These are phyloP conservation scores for Cystoisospora suis DNA, from an alignment of 169 alveolate genomes.

Conservation along the genomic window DNA sequence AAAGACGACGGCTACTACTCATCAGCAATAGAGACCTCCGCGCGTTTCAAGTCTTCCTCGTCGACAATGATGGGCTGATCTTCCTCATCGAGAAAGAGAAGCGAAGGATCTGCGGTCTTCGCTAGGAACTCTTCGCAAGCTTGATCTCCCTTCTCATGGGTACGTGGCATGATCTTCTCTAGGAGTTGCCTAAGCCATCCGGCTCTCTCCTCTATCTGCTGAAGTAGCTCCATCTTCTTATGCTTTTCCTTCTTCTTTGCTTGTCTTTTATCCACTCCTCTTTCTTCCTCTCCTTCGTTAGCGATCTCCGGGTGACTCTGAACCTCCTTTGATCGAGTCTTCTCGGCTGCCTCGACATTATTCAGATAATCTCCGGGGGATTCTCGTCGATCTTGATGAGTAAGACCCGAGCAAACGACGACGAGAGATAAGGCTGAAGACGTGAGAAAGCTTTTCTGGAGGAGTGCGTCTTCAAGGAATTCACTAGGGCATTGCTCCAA, in stretches of 20 bases:
- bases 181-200: neutral
- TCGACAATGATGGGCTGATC: constrained; percentile 12
- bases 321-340: too few relatives aligned
- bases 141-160: neutral
- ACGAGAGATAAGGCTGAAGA: neutral
- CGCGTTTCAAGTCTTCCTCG: neutral
- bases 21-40: neutral
- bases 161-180: neutral
- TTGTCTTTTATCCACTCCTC: neutral
- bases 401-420: neutral
- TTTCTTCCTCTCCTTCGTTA: neutral
- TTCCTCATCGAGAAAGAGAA: constrained; percentile 11
- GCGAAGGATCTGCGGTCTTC: neutral
- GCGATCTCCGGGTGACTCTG: neutral
- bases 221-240: neutral
- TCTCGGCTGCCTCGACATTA: too few relatives aligned
- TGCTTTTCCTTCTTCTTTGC: neutral
- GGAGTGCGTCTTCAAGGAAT: neutral
- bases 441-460: neutral
- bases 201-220: neutral
- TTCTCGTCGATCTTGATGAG: too few relatives aligned
- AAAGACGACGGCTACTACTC: too few relatives aligned
- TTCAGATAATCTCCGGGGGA: too few relatives aligned
- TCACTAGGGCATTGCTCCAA: constrained; percentile 18
- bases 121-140: neutral